Conservation (phyloP, 257 asterid species). For the Leptodermis oblonga region DNA sequence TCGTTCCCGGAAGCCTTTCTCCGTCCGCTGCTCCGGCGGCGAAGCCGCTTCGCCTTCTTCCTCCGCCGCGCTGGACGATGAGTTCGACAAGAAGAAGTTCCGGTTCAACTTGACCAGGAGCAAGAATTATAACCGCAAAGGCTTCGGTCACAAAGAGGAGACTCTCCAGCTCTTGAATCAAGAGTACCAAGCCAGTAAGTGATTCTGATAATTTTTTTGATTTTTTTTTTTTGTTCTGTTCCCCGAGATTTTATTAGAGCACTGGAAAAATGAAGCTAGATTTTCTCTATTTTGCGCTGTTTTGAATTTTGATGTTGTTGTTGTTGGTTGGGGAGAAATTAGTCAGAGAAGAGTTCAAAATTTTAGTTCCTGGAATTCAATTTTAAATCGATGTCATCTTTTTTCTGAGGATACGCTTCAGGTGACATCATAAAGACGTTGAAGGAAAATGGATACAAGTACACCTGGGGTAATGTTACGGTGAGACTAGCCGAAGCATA, state of each 20-base stretch:
- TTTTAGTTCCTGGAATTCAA: background rate
- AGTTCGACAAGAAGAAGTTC: slow-evolving; percentile 75
- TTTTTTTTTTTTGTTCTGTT: background rate
- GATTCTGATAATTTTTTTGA: background rate
- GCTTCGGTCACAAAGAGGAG: slow-evolving; percentile 75
- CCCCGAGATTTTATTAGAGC: background rate
- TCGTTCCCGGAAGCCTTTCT: slow-evolving; percentile 42
- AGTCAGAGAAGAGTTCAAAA: background rate
- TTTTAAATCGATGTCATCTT: background rate
- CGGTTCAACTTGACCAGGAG: slow-evolving; percentile 88
- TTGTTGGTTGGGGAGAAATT: background rate
- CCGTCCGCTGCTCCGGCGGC: slow-evolving; percentile 62
- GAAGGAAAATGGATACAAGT: slow-evolving; percentile 74
- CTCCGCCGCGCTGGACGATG: slow-evolving; percentile 33
- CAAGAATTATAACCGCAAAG: slow-evolving; percentile 79
- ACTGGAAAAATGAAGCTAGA: background rate
- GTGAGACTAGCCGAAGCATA: slow-evolving; percentile 91
- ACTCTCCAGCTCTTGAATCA: slow-evolving; percentile 74
- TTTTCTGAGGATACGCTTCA: slow-evolving; percentile 24
- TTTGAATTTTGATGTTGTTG: background rate
- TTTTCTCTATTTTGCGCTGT: background rate
- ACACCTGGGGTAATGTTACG: slow-evolving; percentile 91
- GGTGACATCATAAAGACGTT: slow-evolving; percentile 82
- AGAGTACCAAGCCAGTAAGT: slow-evolving; percentile 67
- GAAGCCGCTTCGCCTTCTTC: slow-evolving; percentile 42